These are phyloP conservation scores for Acer campestre DNA, from an alignment of 345 rosid genomes.

Conservation along the genomic window DNA sequence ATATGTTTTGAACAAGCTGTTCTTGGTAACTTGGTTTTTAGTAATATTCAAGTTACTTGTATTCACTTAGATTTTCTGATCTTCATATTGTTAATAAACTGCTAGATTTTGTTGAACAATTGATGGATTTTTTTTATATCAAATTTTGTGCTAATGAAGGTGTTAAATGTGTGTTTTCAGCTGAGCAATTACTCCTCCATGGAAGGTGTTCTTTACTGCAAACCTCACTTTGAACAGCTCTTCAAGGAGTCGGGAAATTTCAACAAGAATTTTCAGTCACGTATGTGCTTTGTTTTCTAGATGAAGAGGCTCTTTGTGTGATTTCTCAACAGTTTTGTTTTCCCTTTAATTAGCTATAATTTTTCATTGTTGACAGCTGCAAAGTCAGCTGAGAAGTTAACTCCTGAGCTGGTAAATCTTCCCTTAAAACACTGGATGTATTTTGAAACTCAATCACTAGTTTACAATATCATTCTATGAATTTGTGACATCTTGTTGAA, in stretches of 20 bases:
- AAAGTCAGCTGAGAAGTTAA: conserved; percentile 82
- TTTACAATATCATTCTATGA: conserved; percentile 6
- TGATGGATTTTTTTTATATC: not conserved
- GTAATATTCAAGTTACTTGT: not conserved
- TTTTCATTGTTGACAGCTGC: conserved; percentile 69
- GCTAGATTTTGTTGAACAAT: not conserved
- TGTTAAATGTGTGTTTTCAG: conserved; percentile 45
- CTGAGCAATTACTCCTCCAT: conserved; percentile 92
- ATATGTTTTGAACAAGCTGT: not conserved
- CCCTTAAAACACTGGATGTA: conserved; percentile 17
- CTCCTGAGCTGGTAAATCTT: conserved; percentile 78
- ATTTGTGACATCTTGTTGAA: not conserved
- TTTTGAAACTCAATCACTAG: conserved; percentile 14
- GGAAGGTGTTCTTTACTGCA: conserved; percentile 97
- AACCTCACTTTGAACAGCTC: conserved; percentile 97
- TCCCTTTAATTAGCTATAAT: conserved; percentile 24
- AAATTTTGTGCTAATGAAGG: conserved; percentile 20
- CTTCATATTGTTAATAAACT: not conserved
- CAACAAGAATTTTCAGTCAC: conserved; percentile 92
- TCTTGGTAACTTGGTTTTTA: not conserved
- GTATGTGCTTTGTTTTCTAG: conserved; percentile 47
- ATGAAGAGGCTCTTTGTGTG: conserved; percentile 10
- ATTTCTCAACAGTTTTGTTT: conserved; percentile 12
- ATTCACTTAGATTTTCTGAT: not conserved
- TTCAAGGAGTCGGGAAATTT: conserved; percentile 93